Percentiles rank a stretch among this genome's conserved stretches.
Evolutionary conservation across 805 yeast species (phyloP).

Genomic region (Starmerella bacillaris): DNA sequence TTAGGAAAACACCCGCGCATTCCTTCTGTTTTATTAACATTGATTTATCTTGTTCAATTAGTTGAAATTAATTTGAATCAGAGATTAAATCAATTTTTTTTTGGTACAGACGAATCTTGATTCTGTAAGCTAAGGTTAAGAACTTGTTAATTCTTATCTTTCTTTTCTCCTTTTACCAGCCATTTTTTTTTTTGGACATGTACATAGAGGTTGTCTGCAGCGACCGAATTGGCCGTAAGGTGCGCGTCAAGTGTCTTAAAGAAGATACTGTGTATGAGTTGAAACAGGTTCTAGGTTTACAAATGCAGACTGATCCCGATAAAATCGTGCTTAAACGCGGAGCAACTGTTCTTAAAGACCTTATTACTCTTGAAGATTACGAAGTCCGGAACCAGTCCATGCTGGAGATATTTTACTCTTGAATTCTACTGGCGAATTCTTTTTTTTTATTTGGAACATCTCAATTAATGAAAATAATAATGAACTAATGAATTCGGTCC

Average conservation of each 20-base stretch:
- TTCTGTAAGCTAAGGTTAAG: no score
- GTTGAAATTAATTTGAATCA: no score
- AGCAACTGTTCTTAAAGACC: constrained; percentile 67
- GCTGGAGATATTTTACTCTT: constrained; percentile 46
- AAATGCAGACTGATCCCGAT: constrained; percentile 57
- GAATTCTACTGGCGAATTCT: no score
- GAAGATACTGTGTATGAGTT: constrained; percentile 80
- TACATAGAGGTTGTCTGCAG: constrained; percentile 49
- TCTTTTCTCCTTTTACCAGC: no score
- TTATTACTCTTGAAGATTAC: constrained; percentile 81
- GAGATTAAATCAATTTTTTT: no score
- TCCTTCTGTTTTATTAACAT: no score
- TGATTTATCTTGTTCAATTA: no score
- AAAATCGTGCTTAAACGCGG: constrained; percentile 65
- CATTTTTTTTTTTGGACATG: no score
- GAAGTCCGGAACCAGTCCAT: constrained; percentile 82
- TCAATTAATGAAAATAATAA: not conserved
- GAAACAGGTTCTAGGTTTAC: constrained; percentile 65
- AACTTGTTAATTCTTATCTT: no score
- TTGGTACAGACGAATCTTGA: no score
- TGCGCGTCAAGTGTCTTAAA: constrained; percentile 66
- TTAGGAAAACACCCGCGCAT: no score
- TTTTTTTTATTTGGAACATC: constrained; percentile 2
- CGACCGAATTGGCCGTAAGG: constrained; percentile 72
- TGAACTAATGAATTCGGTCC: not conserved